A percentile compares a stretch with the other conserved stretches of the same genome.
These are phyloP conservation scores for Fusarium napiforme DNA, from an alignment of 2,329 filamentous ascomycete species.

Conservation along the genomic window DNA sequence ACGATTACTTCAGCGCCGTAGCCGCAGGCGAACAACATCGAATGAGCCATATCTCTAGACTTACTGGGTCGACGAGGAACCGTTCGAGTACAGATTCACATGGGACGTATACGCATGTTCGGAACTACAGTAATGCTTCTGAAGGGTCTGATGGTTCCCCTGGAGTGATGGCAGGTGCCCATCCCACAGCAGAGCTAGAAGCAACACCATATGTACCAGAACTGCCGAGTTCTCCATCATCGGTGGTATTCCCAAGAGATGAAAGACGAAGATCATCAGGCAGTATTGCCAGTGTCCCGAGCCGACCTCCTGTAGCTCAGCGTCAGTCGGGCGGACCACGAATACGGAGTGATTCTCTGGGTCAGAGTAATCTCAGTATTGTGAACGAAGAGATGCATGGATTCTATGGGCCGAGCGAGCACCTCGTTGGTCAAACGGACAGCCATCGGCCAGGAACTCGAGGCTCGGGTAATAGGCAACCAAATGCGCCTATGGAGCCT, in stretches of 20 bases:
- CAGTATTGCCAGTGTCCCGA: conserved; percentile 32
- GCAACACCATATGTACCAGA: conserved; percentile 50
- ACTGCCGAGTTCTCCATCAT: conserved; percentile 48
- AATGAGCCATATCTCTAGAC: conserved; percentile 33
- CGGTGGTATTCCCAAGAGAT: conserved; percentile 32
- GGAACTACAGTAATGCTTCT: conserved; percentile 58
- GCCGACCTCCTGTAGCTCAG: conserved; percentile 41
- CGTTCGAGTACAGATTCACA: conserved; percentile 54
- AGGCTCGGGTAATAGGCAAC: conserved; percentile 3
- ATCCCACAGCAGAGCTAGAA: conserved; percentile 51
- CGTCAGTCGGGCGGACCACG: conserved; percentile 45
- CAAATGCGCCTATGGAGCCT: not conserved
- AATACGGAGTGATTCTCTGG: conserved; percentile 40
- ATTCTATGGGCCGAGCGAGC: conserved; percentile 56
- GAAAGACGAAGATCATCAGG: conserved; percentile 44
- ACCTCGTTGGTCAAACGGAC: conserved; percentile 56
- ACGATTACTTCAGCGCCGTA: conserved; percentile 47
- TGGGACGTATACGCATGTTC: conserved; percentile 51
- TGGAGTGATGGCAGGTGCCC: conserved; percentile 34
- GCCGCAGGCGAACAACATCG: conserved; percentile 15
- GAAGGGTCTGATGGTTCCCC: conserved; percentile 52
- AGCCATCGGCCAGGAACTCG: conserved; percentile 34
- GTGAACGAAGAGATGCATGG: conserved; percentile 62
- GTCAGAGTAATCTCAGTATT: conserved; percentile 38
- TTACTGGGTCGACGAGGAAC: conserved; percentile 40